phyloP scores from a whole-genome alignment of 352 stramenopile genomes.

The Discostella stelligera region DNA sequence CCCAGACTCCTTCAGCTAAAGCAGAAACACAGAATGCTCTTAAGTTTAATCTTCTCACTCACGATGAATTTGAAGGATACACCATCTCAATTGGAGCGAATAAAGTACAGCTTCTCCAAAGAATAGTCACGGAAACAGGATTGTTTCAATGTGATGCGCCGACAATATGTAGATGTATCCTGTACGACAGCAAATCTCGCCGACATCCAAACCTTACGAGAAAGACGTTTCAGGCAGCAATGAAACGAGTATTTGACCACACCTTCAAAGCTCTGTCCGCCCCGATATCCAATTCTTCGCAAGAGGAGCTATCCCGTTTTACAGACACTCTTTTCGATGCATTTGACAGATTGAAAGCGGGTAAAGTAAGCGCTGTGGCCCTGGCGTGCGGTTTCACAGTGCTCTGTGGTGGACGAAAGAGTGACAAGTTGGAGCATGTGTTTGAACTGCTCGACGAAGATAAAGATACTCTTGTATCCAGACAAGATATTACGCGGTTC shows the following conservation, averaged over 20 bases:
- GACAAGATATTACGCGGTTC: constrained; percentile 90
- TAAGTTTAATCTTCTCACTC: constrained; percentile 74
- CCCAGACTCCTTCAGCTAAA: constrained; percentile 22
- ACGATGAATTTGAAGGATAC: constrained; percentile 65
- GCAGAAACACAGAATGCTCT: constrained; percentile 49
- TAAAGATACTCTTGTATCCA: constrained; percentile 87
- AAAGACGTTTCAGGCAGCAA: constrained; percentile 66
- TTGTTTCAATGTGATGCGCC: constrained; percentile 62
- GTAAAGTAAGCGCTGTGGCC: constrained; percentile 62
- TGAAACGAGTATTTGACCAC: constrained; percentile 54
- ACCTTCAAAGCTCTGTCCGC: constrained; percentile 10
- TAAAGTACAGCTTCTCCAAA: constrained; percentile 62
- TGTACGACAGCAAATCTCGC: constrained; percentile 48
- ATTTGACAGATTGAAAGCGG: constrained; percentile 64
- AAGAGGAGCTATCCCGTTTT: constrained; percentile 59
- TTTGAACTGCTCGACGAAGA: constrained; percentile 86
- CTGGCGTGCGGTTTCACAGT: constrained; percentile 82
- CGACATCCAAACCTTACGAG: constrained; percentile 51
- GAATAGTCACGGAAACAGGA: constrained; percentile 68
- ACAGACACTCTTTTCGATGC: constrained; percentile 66
- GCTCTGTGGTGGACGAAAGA: constrained; percentile 84
- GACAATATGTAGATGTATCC: constrained; percentile 64
- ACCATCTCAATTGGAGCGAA: constrained; percentile 70
- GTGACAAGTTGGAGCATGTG: constrained; percentile 84
- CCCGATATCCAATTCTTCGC: constrained; percentile 26